A percentile compares a stretch with the other conserved stretches of the same genome.
phyloP scores from a whole-genome alignment of 2,329 filamentous ascomycete genomes.

The Diaporthe ampelina region DNA sequence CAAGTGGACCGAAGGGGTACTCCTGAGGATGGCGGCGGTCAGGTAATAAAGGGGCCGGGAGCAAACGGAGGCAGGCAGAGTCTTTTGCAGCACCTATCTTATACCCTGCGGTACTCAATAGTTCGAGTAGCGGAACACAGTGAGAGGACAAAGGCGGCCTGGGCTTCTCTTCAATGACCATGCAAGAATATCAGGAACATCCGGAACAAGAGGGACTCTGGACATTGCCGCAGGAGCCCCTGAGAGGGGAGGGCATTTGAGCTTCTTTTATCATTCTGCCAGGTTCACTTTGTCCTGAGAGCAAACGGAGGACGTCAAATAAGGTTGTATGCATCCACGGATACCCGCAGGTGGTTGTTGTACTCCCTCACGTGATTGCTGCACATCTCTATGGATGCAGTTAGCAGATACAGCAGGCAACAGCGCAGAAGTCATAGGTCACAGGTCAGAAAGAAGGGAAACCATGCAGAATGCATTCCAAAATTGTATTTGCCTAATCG shows the following conservation, averaged over 20 bases:
- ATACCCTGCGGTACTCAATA: constrained; percentile 46
- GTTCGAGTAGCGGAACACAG: constrained; percentile 20
- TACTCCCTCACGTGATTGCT: constrained; percentile 55
- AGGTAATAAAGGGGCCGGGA: constrained; percentile 39
- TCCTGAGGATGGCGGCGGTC: constrained; percentile 25
- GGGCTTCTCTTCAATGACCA: constrained; percentile 27
- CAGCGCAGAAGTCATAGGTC: constrained; percentile 2
- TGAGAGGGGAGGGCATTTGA: constrained; percentile 21
- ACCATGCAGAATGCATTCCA: constrained; percentile 23
- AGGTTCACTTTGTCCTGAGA: constrained; percentile 35
- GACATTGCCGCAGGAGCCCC: constrained; percentile 36
- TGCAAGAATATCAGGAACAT: constrained; percentile 37
- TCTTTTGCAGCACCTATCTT: constrained; percentile 45
- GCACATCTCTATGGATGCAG: constrained; percentile 21
- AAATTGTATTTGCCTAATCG: constrained; percentile 38
- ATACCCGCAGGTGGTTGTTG: constrained; percentile 54
- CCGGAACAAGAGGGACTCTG: constrained; percentile 32
- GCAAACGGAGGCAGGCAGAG: constrained; percentile 49
- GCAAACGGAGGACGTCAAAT: constrained; percentile 50
- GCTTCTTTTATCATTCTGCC: constrained; percentile 33
- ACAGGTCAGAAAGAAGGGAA: constrained; percentile 4
- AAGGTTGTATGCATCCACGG: constrained; percentile 55
- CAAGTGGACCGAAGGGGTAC: background rate
- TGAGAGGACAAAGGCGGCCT: constrained; percentile 30
- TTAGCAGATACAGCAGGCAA: constrained; percentile 27